Conservation (phyloP, 1,284 basidiomycete species). For the Heterobasidion occidentale region DNA sequence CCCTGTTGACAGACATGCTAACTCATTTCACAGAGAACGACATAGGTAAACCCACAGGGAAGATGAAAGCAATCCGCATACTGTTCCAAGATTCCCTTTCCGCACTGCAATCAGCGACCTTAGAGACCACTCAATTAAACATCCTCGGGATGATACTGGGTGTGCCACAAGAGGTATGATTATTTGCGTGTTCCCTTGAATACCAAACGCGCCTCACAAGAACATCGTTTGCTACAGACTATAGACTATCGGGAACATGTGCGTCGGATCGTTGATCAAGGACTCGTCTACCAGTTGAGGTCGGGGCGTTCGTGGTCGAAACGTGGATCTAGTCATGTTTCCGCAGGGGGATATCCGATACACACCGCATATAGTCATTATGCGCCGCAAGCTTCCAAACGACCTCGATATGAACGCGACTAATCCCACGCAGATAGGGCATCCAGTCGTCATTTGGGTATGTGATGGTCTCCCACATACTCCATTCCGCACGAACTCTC, state of each 20-base stretch:
- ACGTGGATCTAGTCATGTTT: background rate
- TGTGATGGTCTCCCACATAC: too few relatives aligned
- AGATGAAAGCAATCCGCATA: conserved; percentile 22
- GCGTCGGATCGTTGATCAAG: background rate
- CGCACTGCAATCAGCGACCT: conserved; percentile 11
- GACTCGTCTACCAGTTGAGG: background rate
- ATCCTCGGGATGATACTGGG: conserved; percentile 19
- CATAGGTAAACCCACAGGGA: conserved; percentile 27
- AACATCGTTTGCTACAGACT: conserved; percentile 6
- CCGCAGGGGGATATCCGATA: too few relatives aligned
- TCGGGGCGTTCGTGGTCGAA: background rate
- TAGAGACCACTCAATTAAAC: conserved; percentile 12
- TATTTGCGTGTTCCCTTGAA: background rate
- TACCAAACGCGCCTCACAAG: too few relatives aligned
- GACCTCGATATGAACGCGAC: too few relatives aligned
- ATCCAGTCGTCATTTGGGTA: too few relatives aligned
- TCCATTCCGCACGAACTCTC: too few relatives aligned
- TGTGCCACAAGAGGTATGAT: conserved; percentile 14
- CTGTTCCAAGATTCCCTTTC: conserved; percentile 28
- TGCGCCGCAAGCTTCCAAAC: too few relatives aligned
- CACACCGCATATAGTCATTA: too few relatives aligned
- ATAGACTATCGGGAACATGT: conserved; percentile 7
- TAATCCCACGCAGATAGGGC: too few relatives aligned
- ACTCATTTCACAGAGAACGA: conserved; percentile 23
- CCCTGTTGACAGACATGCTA: too few relatives aligned